Evolutionary conservation across 1,139 yeast species (phyloP).

Genomic region (Pichia sp.): DNA sequence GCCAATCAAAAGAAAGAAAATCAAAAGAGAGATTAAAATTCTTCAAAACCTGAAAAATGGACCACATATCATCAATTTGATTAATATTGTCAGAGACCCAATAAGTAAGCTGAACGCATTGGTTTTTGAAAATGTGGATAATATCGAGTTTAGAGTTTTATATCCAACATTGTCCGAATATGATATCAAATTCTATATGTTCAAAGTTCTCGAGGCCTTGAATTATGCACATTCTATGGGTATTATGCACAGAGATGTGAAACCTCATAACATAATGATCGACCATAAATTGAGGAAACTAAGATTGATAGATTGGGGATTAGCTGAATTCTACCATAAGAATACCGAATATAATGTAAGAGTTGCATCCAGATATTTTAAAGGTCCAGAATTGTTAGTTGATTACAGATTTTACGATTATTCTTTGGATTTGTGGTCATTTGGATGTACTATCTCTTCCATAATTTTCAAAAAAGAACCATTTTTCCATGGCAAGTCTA

Average conservation of each 20-base stretch:
- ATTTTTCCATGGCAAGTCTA: conserved; percentile 70
- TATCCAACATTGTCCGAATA: conserved; percentile 56
- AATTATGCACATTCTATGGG: conserved; percentile 80
- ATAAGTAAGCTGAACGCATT: conserved; percentile 68
- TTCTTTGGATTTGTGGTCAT: conserved; percentile 74
- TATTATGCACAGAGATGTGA: conserved; percentile 76
- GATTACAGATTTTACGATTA: conserved; percentile 72
- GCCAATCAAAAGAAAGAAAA: conserved; percentile 75
- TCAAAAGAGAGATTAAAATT: conserved; percentile 68
- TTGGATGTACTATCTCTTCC: conserved; percentile 75
- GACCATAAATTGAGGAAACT: conserved; percentile 57
- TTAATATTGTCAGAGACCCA: conserved; percentile 72
- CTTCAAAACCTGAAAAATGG: conserved; percentile 71
- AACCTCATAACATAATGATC: conserved; percentile 81
- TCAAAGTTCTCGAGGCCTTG: conserved; percentile 59
- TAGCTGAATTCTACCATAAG: conserved; percentile 74
- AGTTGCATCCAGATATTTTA: conserved; percentile 74
- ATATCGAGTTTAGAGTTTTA: conserved; percentile 62
- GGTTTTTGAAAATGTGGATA: conserved; percentile 62
- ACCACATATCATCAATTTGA: conserved; percentile 57
- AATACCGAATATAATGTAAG: conserved; percentile 75
- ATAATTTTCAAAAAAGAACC: conserved; percentile 72
- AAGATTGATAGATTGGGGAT: conserved; percentile 76
- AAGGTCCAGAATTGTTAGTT: conserved; percentile 72
- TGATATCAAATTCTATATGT: conserved; percentile 66